Conservation (phyloP, 352 stramenopile species). For the Pythium volutum region DNA sequence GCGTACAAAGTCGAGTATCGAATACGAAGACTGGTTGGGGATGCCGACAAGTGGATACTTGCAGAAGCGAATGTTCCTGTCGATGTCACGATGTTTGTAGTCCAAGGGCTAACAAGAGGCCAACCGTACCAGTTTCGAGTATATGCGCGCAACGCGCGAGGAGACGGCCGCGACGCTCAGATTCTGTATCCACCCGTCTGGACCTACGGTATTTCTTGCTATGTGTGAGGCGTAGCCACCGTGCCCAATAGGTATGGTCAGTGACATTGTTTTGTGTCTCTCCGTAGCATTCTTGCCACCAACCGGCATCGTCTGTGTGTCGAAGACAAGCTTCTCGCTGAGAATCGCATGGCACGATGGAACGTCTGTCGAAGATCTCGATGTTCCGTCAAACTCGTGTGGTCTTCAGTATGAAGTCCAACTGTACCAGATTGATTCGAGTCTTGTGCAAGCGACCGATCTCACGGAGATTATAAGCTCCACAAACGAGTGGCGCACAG, state of each 20-base stretch:
- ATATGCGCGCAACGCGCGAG: slow-evolving; percentile 22
- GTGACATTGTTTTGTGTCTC: background rate
- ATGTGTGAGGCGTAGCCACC: background rate
- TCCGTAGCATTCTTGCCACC: slow-evolving; percentile 26
- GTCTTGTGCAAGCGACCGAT: slow-evolving; percentile 8
- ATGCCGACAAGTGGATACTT: slow-evolving; percentile 3
- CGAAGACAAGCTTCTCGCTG: slow-evolving; percentile 32
- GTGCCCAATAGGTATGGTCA: background rate
- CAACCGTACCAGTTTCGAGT: slow-evolving; percentile 27
- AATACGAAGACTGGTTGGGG: background rate
- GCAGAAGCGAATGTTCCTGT: slow-evolving; percentile 17
- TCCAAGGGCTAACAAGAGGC: slow-evolving; percentile 10
- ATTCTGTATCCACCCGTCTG: slow-evolving; percentile 20
- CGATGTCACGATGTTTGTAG: slow-evolving; percentile 1
- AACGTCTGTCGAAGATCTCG: background rate
- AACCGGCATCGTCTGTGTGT: slow-evolving; percentile 16
- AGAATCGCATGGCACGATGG: slow-evolving; percentile 29
- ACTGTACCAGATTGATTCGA: slow-evolving; percentile 25
- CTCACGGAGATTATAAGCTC: slow-evolving; percentile 5
- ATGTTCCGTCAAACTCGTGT: background rate
- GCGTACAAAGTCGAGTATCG: slow-evolving; percentile 25
- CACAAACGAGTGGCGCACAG: slow-evolving; percentile 16
- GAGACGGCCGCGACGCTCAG: slow-evolving; percentile 11
- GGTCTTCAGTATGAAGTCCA: slow-evolving; percentile 27
- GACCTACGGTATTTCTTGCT: slow-evolving; percentile 27